phyloP scores from a whole-genome alignment of 2,329 filamentous ascomycete genomes.

The Ophiostoma ips region DNA sequence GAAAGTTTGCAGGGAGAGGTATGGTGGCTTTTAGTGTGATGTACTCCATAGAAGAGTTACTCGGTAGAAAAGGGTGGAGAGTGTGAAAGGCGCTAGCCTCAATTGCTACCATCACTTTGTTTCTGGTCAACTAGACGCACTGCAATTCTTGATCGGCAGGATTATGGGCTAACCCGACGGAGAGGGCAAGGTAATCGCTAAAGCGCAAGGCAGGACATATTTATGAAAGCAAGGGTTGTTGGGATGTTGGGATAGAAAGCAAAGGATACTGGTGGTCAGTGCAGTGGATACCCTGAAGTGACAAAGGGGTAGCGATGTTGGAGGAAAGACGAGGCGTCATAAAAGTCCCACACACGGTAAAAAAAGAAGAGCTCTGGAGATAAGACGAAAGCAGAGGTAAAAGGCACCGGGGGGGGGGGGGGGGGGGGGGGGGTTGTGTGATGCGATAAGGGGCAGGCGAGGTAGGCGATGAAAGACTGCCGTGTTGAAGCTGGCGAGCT shows the following conservation, averaged over 20 bases:
- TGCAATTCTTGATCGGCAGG: not conserved
- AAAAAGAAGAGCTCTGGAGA: not conserved
- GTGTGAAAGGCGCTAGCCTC: not conserved
- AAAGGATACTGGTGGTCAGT: too few species aligned
- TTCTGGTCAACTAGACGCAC: not conserved
- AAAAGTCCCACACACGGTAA: too few species aligned
- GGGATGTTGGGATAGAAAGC: too few species aligned
- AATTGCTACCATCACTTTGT: not conserved
- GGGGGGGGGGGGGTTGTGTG: not conserved
- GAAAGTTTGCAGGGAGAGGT: slow-evolving; percentile 1
- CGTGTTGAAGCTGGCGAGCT: not conserved
- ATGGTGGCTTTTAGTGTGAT: slow-evolving; percentile 1
- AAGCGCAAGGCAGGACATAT: too few species aligned
- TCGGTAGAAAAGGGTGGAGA: not conserved
- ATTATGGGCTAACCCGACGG: not conserved
- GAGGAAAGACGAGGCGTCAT: too few species aligned
- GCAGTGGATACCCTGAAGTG: too few species aligned
- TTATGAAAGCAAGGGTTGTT: too few species aligned
- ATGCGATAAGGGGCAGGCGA: not conserved
- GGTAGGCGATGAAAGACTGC: not conserved
- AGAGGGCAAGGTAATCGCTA: too few species aligned
- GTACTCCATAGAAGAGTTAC: not conserved
- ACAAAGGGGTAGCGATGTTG: too few species aligned
- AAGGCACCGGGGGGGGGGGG: not conserved
- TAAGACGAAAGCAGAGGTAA: not conserved